Evolutionary conservation across 2,329 filamentous ascomycete genomes (phyloP).

Genomic region (Cercospora sesami): DNA sequence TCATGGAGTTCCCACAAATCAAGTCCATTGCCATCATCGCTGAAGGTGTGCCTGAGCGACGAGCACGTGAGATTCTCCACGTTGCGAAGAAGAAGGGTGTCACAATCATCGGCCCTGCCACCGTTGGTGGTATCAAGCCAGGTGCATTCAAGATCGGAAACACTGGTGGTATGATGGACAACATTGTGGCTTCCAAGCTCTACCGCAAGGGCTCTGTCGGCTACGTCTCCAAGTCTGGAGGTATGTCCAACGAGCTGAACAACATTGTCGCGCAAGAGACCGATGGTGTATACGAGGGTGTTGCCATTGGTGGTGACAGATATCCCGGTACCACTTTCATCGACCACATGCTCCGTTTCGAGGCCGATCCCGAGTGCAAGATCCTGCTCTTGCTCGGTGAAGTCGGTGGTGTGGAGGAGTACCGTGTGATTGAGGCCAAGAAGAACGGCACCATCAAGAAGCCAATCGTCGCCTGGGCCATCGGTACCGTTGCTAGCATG

Average conservation of each 20-base stretch:
- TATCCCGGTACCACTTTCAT: slow-evolving; percentile 99
- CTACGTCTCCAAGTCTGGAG: slow-evolving; percentile 99
- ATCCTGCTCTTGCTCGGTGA: slow-evolving; percentile 94
- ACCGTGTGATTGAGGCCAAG: slow-evolving; percentile 98
- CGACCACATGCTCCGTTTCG: slow-evolving; percentile 94
- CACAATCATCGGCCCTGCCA: slow-evolving; percentile 97
- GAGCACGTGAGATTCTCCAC: slow-evolving; percentile 96
- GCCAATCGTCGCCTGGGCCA: slow-evolving; percentile 98
- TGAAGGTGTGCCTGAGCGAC: slow-evolving; percentile 97
- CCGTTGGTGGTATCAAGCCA: slow-evolving; percentile 98
- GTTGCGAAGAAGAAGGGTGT: slow-evolving; percentile 97
- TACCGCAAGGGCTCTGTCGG: slow-evolving; percentile 99
- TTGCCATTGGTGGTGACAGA: slow-evolving; percentile 98
- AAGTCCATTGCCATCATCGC: slow-evolving; percentile 99
- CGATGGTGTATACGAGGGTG: slow-evolving; percentile 97
- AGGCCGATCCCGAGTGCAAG: slow-evolving; percentile 96
- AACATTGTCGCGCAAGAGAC: slow-evolving; percentile 97
- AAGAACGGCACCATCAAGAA: slow-evolving; percentile 94
- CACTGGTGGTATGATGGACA: slow-evolving; percentile 99
- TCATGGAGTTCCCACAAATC: slow-evolving; percentile 96
- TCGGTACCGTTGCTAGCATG: slow-evolving; percentile 98
- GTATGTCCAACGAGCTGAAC: slow-evolving; percentile 99
- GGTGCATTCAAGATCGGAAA: slow-evolving; percentile 99
- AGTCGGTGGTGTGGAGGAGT: slow-evolving; percentile 99
- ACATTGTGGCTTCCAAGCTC: slow-evolving; percentile 99